Evolutionary conservation across 108 stramenopile genomes (phyloP), one percentile per base, ranked within the genome.

Genomic region (Pseudonitzschia pungens): DNA sequence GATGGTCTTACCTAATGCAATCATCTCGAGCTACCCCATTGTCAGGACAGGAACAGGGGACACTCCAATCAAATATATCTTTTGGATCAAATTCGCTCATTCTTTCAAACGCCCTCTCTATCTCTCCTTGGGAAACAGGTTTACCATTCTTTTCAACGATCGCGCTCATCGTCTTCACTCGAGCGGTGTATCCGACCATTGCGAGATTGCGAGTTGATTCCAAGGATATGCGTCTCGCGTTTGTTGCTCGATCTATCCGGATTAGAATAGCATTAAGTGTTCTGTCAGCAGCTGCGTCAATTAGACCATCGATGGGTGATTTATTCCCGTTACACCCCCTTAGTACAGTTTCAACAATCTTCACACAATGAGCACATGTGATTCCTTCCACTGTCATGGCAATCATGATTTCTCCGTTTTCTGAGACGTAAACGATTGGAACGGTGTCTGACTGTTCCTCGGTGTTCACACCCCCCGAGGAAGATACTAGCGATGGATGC

Each of bases 271-370:
- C 57, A 65, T 75, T 72, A 65, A 92, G 71, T 7, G 73, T 84
- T 56, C 79, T 79, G 79, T 95, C 91, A 14, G 90, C 91, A 51
- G 90, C 85, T 20, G 94, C 94, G 71, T 95, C 94, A 32, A 95
- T 64, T 7, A 95, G 78, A 41, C 94, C 94, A 20, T 89, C 77
- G 41, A 95, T 91, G 12, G 94, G 94, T n/a, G 89, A 90, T 71
- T 87, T 86, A 65, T 83, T 86, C 18, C 94, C 94, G 55, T 81
- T 87, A 77, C 89, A 91, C 36, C 94, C 94, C 78, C 85, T 91
- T 22, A 95, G 72, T 1, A 95, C 94, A 16, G 94, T 95, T 74
- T 95, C 94, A 14, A 95, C 87, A 78, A 95, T 95, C 70, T 92
- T 92, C 56, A 95, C 90, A 67, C 94, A 95, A 75, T 95, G 91